Evolutionary conservation across 768 basidiomycete species (phyloP).

Genomic region (Mycena crocata): DNA sequence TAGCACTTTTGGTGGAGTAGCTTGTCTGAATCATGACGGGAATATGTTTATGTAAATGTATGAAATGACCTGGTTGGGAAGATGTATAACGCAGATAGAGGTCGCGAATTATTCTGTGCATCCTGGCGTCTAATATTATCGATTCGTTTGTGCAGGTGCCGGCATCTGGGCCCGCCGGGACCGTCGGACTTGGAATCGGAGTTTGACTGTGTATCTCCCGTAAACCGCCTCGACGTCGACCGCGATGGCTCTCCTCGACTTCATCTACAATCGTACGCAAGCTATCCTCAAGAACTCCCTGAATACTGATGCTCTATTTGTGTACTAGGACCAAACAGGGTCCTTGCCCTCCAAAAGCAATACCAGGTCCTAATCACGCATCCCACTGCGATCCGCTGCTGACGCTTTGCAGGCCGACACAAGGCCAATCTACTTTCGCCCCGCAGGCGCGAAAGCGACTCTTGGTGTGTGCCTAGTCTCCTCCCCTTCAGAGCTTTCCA

Average conservation of each 20-base stretch:
- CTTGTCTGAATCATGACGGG: too few species aligned
- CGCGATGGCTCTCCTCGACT: constrained; percentile 36
- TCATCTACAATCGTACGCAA: constrained; percentile 31
- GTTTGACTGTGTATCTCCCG: not conserved
- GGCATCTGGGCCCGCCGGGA: not conserved
- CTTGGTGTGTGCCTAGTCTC: constrained; percentile 22
- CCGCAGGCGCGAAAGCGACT: constrained; percentile 33
- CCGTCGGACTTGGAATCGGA: not conserved
- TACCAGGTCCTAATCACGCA: constrained; percentile 27
- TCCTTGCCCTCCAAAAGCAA: constrained; percentile 34
- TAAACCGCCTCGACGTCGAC: constrained; percentile 21
- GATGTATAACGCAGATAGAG: too few species aligned
- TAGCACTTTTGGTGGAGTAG: too few species aligned
- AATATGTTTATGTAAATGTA: too few species aligned
- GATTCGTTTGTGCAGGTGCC: not conserved
- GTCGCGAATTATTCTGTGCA: too few species aligned
- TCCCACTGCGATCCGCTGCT: not conserved
- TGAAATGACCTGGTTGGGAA: too few species aligned
- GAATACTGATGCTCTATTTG: not conserved
- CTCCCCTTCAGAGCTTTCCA: not conserved
- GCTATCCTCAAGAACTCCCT: not conserved
- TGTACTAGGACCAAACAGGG: constrained; percentile 29
- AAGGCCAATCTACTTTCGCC: constrained; percentile 33
- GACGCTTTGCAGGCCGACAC: constrained; percentile 30
- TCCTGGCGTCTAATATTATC: too few species aligned